Evolutionary conservation across 148 eudicot genomes (phyloP).

Genomic region (Heliamphora exappendiculata): DNA sequence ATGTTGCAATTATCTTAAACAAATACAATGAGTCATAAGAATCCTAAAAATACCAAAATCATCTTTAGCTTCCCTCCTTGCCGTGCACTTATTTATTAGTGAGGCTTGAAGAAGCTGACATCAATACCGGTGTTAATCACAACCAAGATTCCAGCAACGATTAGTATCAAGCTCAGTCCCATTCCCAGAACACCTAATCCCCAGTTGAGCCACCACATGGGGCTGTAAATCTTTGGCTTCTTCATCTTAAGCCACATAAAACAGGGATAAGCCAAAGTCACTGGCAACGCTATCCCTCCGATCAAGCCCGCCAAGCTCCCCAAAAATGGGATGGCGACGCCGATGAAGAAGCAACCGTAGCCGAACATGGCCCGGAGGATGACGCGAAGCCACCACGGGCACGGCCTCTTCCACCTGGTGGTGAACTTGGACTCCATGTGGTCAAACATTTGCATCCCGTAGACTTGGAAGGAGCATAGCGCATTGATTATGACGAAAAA

Average conservation of each 20-base stretch:
- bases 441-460: conserved; percentile 33
- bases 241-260: conserved; percentile 38
- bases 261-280: conserved; percentile 41
- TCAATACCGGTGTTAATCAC: conserved; percentile 14
- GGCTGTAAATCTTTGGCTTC: conserved; percentile 25
- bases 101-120: conserved; percentile 21
- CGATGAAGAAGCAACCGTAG: conserved; percentile 16
- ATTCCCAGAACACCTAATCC: conserved; percentile 30
- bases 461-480: conserved; percentile 33
- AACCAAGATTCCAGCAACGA: conserved; percentile 11
- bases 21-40: too few species aligned
- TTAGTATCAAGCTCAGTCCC: conserved; percentile 5
- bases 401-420: conserved; percentile 13
- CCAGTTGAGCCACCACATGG: conserved; percentile 29
- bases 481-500: conserved; percentile 21
- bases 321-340: conserved; percentile 34
- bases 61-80: too few species aligned
- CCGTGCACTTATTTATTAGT: too few species aligned
- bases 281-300: conserved; percentile 24
- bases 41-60: too few species aligned
- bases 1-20: too few species aligned
- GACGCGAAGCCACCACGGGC: conserved; percentile 21
- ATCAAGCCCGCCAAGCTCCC: conserved; percentile 17
- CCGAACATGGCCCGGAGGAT: conserved; percentile 18
- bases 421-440: conserved; percentile 27